Evolutionary conservation across 2,329 filamentous ascomycete genomes (phyloP), one percentile per base, ranked within the genome.

Genomic region (Raffaelea albimanens): DNA sequence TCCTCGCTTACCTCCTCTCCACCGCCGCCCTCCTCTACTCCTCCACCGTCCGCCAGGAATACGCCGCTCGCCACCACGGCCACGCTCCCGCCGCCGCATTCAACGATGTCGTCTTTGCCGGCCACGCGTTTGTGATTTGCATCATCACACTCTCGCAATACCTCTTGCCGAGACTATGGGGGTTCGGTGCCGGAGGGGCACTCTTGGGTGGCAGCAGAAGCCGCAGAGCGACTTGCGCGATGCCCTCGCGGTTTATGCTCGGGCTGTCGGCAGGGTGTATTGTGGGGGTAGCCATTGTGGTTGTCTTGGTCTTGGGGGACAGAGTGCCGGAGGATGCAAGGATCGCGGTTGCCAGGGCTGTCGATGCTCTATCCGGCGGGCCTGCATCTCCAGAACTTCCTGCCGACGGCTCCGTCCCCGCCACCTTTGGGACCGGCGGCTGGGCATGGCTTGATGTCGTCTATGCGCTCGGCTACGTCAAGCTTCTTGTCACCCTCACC

Each of bases 41-140:
- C 18, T 75, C 86, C 2, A 67, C 79, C 14, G 83, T 97, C 48
- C 83, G 86, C 46, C 64, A 69, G 33, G 87, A 97, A 63, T 98
- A 98, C 69, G 89, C 88, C 20, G 74, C 77, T 18, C 82, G 93
- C 51, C 80, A 97, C 64, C 65, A 76, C 41, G 80, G 83, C 4
- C 81, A 87, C 8, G 78, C 84, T 40, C 88, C 91, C 3, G 93
- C 90, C 1, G 90, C 95, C 25, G 80, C 85, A 47, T 78, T 87
- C 66, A 97, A 97, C 67, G 93, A 98, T 67, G 75, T 97, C 50
- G 78, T 82, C 14, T 97, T 97, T 63, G 89, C 90, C 16, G 70
- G 80, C 3, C 90, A 97, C 67, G 91, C 85, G 31, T 71, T 88
- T 16, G 53, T 89, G 10, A 67, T 95, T 53, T 87, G 82, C 56